A percentile compares a stretch with the other conserved stretches of the same genome.
Conservation (phyloP, 352 stramenopile species). For the Pythium apleroticum region DNA sequence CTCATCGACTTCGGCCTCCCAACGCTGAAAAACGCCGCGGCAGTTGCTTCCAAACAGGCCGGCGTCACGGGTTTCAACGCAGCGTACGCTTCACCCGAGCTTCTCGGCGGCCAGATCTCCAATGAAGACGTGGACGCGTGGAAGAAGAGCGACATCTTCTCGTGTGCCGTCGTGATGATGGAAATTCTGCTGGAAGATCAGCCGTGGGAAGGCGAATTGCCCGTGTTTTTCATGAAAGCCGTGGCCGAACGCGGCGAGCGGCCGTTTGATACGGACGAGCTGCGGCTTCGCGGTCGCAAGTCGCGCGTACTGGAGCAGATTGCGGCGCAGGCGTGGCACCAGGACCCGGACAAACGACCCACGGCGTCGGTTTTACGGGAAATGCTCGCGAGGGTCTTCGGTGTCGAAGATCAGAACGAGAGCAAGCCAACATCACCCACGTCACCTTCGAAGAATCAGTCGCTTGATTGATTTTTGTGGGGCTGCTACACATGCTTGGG, state of each 20-base stretch:
- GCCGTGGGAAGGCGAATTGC: conserved; percentile 12
- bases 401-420: neutral
- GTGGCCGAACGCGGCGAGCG: conserved; percentile 6
- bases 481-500: neutral
- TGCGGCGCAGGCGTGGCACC: conserved; percentile 3
- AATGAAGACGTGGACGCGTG: conserved; percentile 10
- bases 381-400: neutral
- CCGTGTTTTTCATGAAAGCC: conserved; percentile 13
- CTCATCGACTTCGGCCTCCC: conserved; percentile 14
- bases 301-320: conserved; percentile 6
- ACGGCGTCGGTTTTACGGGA: neutral
- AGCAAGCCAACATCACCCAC: neutral
- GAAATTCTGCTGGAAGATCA: conserved; percentile 14
- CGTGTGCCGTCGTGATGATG: conserved; percentile 6
- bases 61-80: neutral
- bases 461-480: neutral
- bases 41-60: neutral
- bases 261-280: conserved; percentile 2
- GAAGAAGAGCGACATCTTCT: conserved; percentile 19
- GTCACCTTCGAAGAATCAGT: neutral
- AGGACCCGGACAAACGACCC: conserved; percentile 12
- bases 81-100: conserved; percentile 14
- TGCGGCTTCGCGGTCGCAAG: conserved; percentile 3
- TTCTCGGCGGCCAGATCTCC: conserved; percentile 10
- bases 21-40: neutral